Base-by-base conservation (phyloP, 345 rosid genomes). In the Aquilaria yunnanensis region DNA sequence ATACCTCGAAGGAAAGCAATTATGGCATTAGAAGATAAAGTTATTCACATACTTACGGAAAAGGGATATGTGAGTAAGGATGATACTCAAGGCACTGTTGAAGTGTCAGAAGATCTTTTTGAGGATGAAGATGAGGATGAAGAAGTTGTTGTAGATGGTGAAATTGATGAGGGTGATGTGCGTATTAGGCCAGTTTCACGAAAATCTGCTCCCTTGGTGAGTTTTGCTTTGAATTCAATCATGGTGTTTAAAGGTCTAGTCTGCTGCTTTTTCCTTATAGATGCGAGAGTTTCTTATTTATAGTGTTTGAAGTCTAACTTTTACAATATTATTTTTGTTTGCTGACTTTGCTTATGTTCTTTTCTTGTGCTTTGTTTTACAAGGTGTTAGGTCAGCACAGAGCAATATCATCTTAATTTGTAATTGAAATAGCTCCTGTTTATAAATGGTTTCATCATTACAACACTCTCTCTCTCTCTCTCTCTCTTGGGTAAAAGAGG, bases 101-200 rank as follows among this genome's bases (percentile, higher is more conserved):
- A 88, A 78, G 71, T 83, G 61, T 69, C 75, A 60, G 82, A 80
- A 34, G 97, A 86, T n/a, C 52, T 85, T 62, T 69, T 86, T 65
- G 93, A 90, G 75, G 91, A 83, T 64, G 99, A 94, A 77, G 97
- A 94, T 12, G 99, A 94, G 72, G 99, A 94, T 72, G 99, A 94
- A 72, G 97, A 90, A 81, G 85, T 86, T 71, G 89, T 94, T 47
- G 88, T 89, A 58, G 99, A 94, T 70, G 99, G 99, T 68, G 99
- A 94, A 77, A 92, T 90, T 66, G 95, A 94, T 79, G 97, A 94
- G 81, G 99, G 99, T 37, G 99, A 94, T 75, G 81, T 94, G 74
- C 99, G 86, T 70, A 94, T 94, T 70, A 88, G 85, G 82, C 99
- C 96, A 51, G 70, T 71, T 60, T 75, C 88, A 71, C 70, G 92